phyloP scores from a whole-genome alignment of 257 asterid genomes.

The Ligustrum vulgare region DNA sequence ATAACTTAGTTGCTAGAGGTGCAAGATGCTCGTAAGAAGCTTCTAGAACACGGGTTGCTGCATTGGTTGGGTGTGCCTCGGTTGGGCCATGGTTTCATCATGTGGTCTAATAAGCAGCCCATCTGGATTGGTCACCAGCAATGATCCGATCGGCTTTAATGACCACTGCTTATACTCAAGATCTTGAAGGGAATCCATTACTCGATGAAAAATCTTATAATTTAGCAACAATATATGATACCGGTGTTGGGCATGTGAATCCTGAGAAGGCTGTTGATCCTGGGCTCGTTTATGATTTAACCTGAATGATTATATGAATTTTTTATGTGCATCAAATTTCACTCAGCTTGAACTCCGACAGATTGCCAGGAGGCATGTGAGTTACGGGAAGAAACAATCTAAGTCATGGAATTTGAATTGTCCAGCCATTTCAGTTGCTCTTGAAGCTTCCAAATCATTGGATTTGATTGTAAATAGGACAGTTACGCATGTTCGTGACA shows the following conservation, averaged over 20 bases:
- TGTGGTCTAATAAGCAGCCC: too few species aligned
- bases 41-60: too few species aligned
- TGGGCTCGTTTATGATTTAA: conserved; percentile 70
- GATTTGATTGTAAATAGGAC: conserved; percentile 41
- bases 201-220: conserved; percentile 61
- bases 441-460: conserved; percentile 29
- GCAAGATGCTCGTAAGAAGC: too few species aligned
- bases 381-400: conserved; percentile 33
- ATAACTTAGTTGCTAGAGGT: too few species aligned
- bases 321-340: conserved; percentile 66
- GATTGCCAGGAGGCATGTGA: conserved; percentile 36
- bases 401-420: conserved; percentile 78
- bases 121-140: conserved; percentile 91
- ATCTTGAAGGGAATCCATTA: conserved; percentile 46
- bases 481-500: conserved; percentile 53
- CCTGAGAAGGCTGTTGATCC: conserved; percentile 78
- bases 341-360: conserved; percentile 37
- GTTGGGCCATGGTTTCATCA: too few species aligned
- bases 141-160: conserved; percentile 84
- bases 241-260: conserved; percentile 83
- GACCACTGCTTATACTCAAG: conserved; percentile 70
- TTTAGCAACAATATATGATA: conserved; percentile 52
- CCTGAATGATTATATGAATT: conserved; percentile 49
- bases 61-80: too few species aligned
- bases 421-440: conserved; percentile 59